Evolutionary conservation across 2,329 filamentous ascomycete genomes (phyloP).

Genomic region (Beauveria brongniartii): DNA sequence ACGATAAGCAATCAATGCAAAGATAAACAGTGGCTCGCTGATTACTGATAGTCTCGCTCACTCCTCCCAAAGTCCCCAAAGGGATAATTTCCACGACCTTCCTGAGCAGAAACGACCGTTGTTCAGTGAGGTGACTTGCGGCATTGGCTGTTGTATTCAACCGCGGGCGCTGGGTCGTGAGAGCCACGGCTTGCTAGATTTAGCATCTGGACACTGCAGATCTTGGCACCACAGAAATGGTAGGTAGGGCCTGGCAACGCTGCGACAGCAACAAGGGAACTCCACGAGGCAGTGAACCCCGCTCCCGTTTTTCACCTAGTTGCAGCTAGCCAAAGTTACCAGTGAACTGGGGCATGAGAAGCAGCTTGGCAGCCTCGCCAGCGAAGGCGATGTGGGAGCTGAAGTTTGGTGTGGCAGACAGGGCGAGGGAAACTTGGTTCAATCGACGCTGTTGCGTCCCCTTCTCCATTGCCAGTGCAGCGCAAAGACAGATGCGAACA

Average conservation of each 20-base stretch:
- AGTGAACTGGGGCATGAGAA: background rate
- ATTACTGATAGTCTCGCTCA: background rate
- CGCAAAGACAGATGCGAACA: background rate
- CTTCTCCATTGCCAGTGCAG: background rate
- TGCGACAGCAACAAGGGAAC: background rate
- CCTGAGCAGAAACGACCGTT: too few relatives aligned
- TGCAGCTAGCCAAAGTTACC: background rate
- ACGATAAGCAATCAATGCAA: background rate
- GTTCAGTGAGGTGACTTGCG: background rate
- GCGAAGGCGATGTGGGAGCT: background rate
- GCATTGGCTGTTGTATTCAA: background rate
- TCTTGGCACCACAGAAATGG: conserved; percentile 8
- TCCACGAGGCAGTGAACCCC: conserved; percentile 7
- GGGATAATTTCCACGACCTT: too few relatives aligned
- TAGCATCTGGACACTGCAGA: conserved; percentile 6
- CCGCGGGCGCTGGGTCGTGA: background rate
- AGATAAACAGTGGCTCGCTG: background rate
- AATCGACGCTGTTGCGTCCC: background rate
- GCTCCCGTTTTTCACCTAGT: background rate
- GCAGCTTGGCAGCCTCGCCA: conserved; percentile 7
- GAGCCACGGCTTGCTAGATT: background rate
- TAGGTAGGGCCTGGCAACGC: background rate
- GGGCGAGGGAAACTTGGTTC: background rate
- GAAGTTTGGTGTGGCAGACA: background rate
- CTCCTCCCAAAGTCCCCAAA: background rate